Evolutionary conservation across 768 basidiomycete species (phyloP), one percentile per base, ranked within the genome.

Genomic region (Podaxis sp.): DNA sequence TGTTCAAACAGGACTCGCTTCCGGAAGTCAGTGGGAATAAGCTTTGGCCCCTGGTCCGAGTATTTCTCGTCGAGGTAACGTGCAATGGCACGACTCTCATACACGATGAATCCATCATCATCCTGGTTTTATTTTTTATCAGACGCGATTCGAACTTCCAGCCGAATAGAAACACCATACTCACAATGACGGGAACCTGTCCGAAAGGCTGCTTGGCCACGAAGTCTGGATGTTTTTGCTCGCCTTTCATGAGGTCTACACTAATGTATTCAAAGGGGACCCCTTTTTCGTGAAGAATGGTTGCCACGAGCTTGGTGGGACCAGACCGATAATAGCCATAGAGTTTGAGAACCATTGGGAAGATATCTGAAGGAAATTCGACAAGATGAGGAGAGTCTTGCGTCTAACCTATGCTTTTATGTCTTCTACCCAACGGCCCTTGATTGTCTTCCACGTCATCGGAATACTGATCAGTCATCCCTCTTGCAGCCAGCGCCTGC

Each of bases 161-260:
- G 32, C 32, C 7, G 7, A 32, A 9, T 9, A 7, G 9, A 32
- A 9, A 7, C 9, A 0, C 32, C 1, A 9, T 38, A 64, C 73
- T 56, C 53, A 77, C 79, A 55, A 86, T 75, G 67, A 76, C 80
- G 3, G 85, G 84, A 32, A 82, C 73, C 65, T 82, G 79, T 10
- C 84, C 82, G 66, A 84, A 86, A 0, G 87, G 87, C 64, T 88
- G 84, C 40, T 73, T 67, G n/a, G 67, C 61, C n/a, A 76, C 16
- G 68, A 69, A 79, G n/a, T 65, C 75, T 3, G 75, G 62, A 0
- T 62, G 3, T 67, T 80, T 82, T 27, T 82, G 78, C 25, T 70
- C 69, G 27, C 50, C 7, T 67, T 75, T 78, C 28, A 35, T 0
- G 32, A 80, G 60, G 63, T 83, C 70, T 65, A 84, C 51, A 4